A percentile compares a stretch with the other conserved stretches of the same genome.
Evolutionary conservation across 495 filamentous ascomycete genomes (phyloP).

Genomic region (Usnea hakonensis): DNA sequence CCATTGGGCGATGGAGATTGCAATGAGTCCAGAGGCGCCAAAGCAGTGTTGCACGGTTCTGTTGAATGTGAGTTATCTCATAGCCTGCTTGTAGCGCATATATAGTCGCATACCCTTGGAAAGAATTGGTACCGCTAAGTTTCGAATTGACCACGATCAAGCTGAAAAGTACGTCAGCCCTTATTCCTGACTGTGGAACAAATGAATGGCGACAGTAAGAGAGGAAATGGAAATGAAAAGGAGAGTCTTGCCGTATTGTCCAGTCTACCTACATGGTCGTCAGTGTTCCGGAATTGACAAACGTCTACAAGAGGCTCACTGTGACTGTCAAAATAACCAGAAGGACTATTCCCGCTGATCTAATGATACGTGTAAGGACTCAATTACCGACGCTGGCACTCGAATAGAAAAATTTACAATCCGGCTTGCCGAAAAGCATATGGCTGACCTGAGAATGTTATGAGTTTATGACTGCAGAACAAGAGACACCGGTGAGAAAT

Average conservation of each 20-base stretch:
- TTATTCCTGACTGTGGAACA: neutral
- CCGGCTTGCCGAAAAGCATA: constrained; percentile 92
- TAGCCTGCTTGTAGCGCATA: neutral
- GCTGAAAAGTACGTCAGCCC: neutral
- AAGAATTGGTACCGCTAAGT: constrained; percentile 80
- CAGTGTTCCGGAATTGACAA: neutral
- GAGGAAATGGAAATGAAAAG: neutral
- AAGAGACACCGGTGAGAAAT: neutral
- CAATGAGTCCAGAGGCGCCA: constrained; percentile 76
- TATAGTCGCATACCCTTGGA: constrained; percentile 52
- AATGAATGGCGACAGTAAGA: no score
- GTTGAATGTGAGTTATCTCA: neutral
- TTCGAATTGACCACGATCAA: constrained; percentile 96
- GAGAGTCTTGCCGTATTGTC: constrained; percentile 61
- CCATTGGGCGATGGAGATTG: constrained; percentile 89
- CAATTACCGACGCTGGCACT: no score
- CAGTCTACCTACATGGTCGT: constrained; percentile 59
- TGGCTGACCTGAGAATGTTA: constrained; percentile 54
- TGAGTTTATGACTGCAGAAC: constrained; percentile 2
- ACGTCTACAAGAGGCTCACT: constrained; percentile 29
- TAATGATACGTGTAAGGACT: neutral
- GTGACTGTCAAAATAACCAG: constrained; percentile 71
- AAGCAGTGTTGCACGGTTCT: constrained; percentile 86
- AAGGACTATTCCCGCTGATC: constrained; percentile 55
- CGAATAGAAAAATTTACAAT: constrained; percentile 43